Conservation (phyloP, 169 alveolate genomes). For the Miamiensis avidus region DNA sequence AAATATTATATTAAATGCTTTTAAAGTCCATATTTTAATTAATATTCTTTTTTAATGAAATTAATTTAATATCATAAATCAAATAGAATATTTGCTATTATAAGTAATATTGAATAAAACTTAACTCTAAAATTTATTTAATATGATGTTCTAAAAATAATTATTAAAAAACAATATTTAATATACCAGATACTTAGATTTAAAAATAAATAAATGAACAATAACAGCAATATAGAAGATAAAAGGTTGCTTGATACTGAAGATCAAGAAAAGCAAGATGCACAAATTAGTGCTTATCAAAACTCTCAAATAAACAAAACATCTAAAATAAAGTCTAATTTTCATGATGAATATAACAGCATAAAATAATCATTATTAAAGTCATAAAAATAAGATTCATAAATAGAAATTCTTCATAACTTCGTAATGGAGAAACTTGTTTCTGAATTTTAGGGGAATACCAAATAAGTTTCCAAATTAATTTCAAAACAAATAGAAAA, state of each 20-base stretch:
- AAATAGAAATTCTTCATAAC: background rate
- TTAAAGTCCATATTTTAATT: too few relatives aligned
- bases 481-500: background rate
- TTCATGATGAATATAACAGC: background rate
- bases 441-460: background rate
- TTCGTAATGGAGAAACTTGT: background rate
- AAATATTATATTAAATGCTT: too few relatives aligned
- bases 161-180: too few relatives aligned
- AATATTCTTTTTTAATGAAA: too few relatives aligned
- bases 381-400: background rate
- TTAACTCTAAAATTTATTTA: too few relatives aligned
- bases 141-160: background rate
- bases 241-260: background rate
- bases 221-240: background rate
- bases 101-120: too few relatives aligned
- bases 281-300: background rate
- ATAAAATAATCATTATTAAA: too few relatives aligned
- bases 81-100: too few relatives aligned
- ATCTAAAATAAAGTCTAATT: background rate
- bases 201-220: too few relatives aligned
- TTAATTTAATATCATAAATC: too few relatives aligned
- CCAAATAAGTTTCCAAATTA: background rate
- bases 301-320: background rate
- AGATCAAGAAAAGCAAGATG: background rate
- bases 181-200: too few relatives aligned